Base-by-base conservation (phyloP, 768 basidiomycete genomes). In the Mycena olivaceomarginata region DNA sequence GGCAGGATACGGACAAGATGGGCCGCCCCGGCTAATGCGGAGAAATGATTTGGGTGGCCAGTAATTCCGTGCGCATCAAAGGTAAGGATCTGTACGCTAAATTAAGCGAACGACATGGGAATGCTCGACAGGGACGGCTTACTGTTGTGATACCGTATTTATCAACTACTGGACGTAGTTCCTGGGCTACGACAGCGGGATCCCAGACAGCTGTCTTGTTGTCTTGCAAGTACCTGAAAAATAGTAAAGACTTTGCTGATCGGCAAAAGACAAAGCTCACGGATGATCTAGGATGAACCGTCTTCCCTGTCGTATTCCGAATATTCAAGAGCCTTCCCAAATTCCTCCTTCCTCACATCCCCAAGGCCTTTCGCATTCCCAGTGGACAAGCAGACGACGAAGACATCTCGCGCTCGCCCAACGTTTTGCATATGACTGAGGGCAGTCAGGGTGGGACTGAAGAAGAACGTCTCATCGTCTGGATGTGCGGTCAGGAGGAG, bases 41-140 rank as follows among this genome's bases (percentile, higher is more conserved):
- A 90, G 67, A 84, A 84, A 81, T 94, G 94, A 79, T 94, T 94
- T 16, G 92, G 91, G 79, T 94, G 94, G 18, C 85, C 84, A 39
- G 93, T 92, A 25, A 94, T 86, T 2, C 94, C 94, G 7, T 79
- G 78, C 1, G 81, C 67, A 81, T 94, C 94, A 80, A 94, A 94
- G 2, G 93, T 94, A 67, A 94, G 83, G 46, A 94, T 90, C 93
- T 94, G 63, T 46, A 22, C 13, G 6, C 46, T n/a, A 63, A 53
- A 20, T 68, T 46, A 69, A 69, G 16, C 18, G 20, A 31, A 20
- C 9, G 43, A 67, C n/a, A 60, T 12, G 20, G 9, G 31, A 74
- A 20, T 39, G n/a, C 60, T 18, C 41, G 31, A 20, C 22, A 7
- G 67, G 37, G 25, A 41, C 20, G 12, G 68, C 74, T 20, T n/a